Conservation (phyloP, 805 yeast species). For the Vanderwaltozyma verrucispora region DNA sequence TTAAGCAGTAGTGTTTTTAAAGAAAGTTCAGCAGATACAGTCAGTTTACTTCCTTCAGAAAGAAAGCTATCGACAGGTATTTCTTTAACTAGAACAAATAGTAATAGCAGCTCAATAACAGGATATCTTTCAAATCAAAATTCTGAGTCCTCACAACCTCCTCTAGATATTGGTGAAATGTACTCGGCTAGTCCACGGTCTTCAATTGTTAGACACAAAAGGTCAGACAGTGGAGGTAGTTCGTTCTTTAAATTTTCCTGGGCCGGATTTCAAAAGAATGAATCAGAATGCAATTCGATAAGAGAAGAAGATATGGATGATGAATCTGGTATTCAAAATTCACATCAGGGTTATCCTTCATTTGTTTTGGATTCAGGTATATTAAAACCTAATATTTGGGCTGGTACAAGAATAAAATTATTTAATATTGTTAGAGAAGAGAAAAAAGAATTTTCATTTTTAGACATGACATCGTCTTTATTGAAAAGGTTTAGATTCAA, state of each 20-base stretch:
- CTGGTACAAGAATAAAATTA: conserved; percentile 37
- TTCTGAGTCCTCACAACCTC: not conserved
- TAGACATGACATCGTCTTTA: conserved; percentile 32
- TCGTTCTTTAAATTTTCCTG: conserved; percentile 32
- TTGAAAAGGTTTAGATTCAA: conserved; percentile 30
- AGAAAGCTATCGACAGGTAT: not conserved
- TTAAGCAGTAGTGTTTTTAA: not conserved
- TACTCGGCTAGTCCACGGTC: conserved; percentile 1
- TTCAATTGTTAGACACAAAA: conserved; percentile 2
- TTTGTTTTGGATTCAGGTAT: conserved; percentile 24
- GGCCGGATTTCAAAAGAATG: conserved; percentile 24
- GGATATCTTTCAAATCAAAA: conserved; percentile 4
- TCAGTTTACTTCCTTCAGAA: not conserved
- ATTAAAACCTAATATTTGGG: conserved; percentile 41
- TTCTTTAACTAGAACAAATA: conserved; percentile 1
- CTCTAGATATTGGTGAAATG: conserved; percentile 2
- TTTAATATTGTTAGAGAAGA: conserved; percentile 37
- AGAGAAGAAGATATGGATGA: conserved; percentile 4
- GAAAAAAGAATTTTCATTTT: conserved; percentile 32
- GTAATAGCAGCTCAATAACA: conserved; percentile 1
- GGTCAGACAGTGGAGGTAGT: conserved; percentile 16
- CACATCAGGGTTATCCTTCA: conserved; percentile 3
- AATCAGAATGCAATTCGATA: conserved; percentile 2
- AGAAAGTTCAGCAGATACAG: conserved; percentile 4
- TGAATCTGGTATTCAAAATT: conserved; percentile 6